Conservation (phyloP, 768 basidiomycete genomes). For the Naganishia antarctica region DNA sequence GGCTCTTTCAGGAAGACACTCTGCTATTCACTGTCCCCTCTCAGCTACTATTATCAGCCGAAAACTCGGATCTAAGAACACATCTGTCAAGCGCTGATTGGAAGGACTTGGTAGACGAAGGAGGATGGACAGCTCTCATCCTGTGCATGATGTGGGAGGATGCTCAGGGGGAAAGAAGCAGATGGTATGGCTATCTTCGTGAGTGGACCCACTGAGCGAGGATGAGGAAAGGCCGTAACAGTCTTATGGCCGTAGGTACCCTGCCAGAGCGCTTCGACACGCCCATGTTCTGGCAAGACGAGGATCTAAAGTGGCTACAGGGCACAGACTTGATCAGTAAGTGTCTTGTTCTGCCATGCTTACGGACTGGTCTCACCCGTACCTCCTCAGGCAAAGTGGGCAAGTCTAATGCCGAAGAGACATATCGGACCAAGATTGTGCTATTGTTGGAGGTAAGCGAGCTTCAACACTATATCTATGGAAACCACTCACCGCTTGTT, state of each 20-base stretch:
- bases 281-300: constrained; percentile 86
- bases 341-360: constrained; percentile 40
- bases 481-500: too few relatives aligned
- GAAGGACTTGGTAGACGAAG: constrained; percentile 59
- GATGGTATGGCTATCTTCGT: constrained; percentile 72
- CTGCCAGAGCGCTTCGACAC: constrained; percentile 74
- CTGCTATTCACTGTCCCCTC: constrained; percentile 79
- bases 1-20: constrained; percentile 60
- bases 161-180: constrained; percentile 59
- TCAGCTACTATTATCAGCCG: constrained; percentile 67
- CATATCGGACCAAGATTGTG: constrained; percentile 63
- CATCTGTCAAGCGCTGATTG: constrained; percentile 63
- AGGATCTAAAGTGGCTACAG: constrained; percentile 66
- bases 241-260: constrained; percentile 52
- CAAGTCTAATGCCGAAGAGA: constrained; percentile 69
- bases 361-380: constrained; percentile 5
- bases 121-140: constrained; percentile 78
- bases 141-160: constrained; percentile 96
- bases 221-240: background rate
- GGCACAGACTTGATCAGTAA: constrained; percentile 71
- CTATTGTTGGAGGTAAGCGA: constrained; percentile 64
- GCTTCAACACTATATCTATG: too few relatives aligned
- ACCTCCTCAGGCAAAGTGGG: constrained; percentile 70
- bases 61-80: constrained; percentile 64
- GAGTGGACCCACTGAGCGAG: constrained; percentile 32